Evolutionary conservation across 305 asterid species (phyloP).

Genomic region (Solanum chacoense): DNA sequence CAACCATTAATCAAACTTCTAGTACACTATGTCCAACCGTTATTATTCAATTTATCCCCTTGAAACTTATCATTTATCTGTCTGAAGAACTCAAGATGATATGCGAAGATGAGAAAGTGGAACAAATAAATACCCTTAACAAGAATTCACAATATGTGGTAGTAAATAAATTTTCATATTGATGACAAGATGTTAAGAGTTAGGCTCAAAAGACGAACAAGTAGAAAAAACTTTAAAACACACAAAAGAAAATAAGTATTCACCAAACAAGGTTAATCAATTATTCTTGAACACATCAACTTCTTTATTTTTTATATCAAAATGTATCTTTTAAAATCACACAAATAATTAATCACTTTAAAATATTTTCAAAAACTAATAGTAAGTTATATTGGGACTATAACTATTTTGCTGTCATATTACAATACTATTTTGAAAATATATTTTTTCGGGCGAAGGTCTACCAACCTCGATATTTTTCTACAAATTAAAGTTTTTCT

Average conservation of each 20-base stretch:
- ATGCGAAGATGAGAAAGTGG: neutral
- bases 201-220: too few species aligned
- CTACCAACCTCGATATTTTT: neutral
- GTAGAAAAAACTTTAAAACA: too few species aligned
- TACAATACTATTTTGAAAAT: too few species aligned
- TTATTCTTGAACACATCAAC: neutral
- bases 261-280: neutral
- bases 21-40: neutral
- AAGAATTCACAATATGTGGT: neutral
- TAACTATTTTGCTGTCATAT: neutral
- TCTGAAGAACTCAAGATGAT: neutral
- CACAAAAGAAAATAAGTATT: neutral
- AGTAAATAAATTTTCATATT: neutral
- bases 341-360: too few species aligned
- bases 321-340: too few species aligned
- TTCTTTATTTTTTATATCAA: too few species aligned
- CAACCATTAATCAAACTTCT: neutral
- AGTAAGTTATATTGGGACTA: neutral
- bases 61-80: too few species aligned
- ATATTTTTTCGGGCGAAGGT: neutral
- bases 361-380: too few species aligned
- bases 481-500: neutral
- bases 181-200: neutral
- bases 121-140: neutral
- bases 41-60: too few species aligned